These are phyloP conservation scores for Fusarium keratoplasticum DNA, from an alignment of 2,329 filamentous ascomycete genomes.

Conservation along the genomic window DNA sequence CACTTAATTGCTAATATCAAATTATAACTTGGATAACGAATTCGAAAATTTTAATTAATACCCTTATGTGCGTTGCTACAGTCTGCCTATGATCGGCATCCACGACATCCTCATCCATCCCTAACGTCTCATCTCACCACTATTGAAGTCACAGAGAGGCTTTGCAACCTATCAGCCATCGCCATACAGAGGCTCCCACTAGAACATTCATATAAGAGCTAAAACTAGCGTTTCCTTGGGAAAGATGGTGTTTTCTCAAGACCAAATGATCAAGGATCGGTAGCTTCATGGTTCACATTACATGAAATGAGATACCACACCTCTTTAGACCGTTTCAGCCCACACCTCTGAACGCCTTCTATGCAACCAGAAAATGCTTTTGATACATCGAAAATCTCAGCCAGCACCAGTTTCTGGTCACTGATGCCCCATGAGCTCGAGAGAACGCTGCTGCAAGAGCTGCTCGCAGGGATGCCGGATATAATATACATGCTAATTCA, in stretches of 20 bases:
- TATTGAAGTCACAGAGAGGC: not conserved
- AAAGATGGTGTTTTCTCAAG: not conserved
- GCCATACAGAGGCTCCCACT: not conserved
- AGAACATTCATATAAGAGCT: not conserved
- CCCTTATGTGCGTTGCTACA: not conserved
- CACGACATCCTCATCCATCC: not conserved
- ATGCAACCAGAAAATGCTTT: not conserved
- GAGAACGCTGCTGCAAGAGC: not conserved
- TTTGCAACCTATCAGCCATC: not conserved
- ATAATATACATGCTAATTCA: not conserved
- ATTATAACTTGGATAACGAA: not conserved
- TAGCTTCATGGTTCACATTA: not conserved
- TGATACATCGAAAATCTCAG: not conserved
- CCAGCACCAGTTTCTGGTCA: not conserved
- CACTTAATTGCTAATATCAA: not conserved
- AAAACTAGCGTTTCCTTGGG: not conserved
- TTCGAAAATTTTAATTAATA: not conserved
- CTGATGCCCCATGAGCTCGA: not conserved
- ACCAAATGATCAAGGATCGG: not conserved
- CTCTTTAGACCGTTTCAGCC: not conserved
- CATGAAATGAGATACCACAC: not conserved
- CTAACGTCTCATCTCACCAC: not conserved
- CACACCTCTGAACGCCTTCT: constrained; percentile 5
- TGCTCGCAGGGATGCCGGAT: not conserved
- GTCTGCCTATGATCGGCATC: not conserved